Base-by-base conservation (phyloP, 495 filamentous ascomycete species). In the Talaromyces thailandensis region DNA sequence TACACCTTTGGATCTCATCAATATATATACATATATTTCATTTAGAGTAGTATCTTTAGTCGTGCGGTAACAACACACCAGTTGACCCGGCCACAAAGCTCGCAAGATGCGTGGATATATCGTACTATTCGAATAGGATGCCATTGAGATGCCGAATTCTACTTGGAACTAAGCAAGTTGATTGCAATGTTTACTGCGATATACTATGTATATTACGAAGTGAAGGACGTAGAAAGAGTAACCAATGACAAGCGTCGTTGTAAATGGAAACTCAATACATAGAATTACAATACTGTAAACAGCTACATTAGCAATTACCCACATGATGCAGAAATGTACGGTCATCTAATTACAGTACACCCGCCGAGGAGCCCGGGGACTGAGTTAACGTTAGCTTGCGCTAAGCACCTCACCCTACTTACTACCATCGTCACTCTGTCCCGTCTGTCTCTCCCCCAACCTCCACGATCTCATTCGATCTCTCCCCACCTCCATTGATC, bases 361-460 rank as follows among this genome's bases (percentile, higher is more conserved):
- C n/a, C 40, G 23, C 51, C 51, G 51, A 28, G 23, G 26, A 55
- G 26, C 51, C 51, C 24, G 51, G 51, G 48, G 40, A 45, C 28
- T 24, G 18, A 48, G 21, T 21, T 48, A 48, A n/a, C 2, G 24
- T 28, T 16, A 55, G 51, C 51, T 55, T 55, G 51, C 51, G 51
- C 51, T 48, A 48, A 48, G 43, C 43, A 48, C 25, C 52, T 32
- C 56, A 60, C 18, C 40, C n/a, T n/a, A n/a, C n/a, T n/a, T n/a
- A n/a, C n/a, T 58, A 58, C 56, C 56, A 58, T 50, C 45, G n/a
- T 50, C 45, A 50, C 45, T 23, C 21, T 50, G 45, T 18, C 45
- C 43, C 5, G 16, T 1, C 21, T 23, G n/a, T 50, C 45, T 50
- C 45, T 24, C 21, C 12, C 51, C 51, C 51, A 55, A 55, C 51